Conservation (phyloP, 2,329 filamentous ascomycete species). For the Cercospora beticola region DNA sequence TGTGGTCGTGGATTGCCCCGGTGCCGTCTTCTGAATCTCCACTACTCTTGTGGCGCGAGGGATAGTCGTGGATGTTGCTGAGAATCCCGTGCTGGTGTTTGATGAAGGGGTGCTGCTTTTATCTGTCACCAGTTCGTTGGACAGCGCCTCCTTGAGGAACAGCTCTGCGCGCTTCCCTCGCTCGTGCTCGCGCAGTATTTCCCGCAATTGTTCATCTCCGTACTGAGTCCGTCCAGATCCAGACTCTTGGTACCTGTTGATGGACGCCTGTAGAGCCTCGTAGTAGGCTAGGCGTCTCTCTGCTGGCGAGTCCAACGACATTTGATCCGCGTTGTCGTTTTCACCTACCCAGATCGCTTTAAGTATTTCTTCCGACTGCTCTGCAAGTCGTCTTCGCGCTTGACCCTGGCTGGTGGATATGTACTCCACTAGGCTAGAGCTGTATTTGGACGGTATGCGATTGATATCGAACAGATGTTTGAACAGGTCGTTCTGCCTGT, state of each 20-base stretch:
- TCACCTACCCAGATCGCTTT: conserved; percentile 18
- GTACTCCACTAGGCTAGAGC: conserved; percentile 71
- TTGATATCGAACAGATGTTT: conserved; percentile 57
- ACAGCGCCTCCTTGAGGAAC: conserved; percentile 9
- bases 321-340: conserved; percentile 16
- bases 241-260: conserved; percentile 15
- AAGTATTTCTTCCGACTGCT: conserved; percentile 19
- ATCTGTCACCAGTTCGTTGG: conserved; percentile 10
- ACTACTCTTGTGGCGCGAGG: conserved; percentile 11
- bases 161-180: conserved; percentile 16
- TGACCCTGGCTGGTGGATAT: conserved; percentile 75
- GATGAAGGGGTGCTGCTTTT: neutral
- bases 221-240: conserved; percentile 19
- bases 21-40: conserved; percentile 2
- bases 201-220: conserved; percentile 17
- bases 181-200: conserved; percentile 12
- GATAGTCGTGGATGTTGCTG: conserved; percentile 2
- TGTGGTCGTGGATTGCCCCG: neutral
- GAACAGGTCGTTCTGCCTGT: conserved; percentile 79
- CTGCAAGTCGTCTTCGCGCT: conserved; percentile 18
- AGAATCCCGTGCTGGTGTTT: neutral
- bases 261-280: conserved; percentile 10
- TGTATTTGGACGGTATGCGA: conserved; percentile 60
- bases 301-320: conserved; percentile 17
- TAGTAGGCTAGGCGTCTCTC: conserved; percentile 18